Evolutionary conservation across 2,329 filamentous ascomycete genomes (phyloP).

Genomic region (Alternaria tenuissima): DNA sequence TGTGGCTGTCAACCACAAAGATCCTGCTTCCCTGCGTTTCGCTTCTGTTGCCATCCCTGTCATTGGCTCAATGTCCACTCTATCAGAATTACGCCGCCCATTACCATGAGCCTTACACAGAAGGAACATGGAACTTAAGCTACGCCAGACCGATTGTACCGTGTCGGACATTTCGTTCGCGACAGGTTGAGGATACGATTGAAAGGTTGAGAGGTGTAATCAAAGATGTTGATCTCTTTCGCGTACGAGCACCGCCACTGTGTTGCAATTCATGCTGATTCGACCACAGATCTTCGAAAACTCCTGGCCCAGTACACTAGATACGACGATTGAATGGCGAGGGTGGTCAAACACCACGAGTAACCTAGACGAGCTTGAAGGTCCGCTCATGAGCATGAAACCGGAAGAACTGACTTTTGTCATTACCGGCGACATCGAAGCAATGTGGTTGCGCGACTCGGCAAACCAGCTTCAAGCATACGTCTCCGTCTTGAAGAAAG

Average conservation of each 20-base stretch:
- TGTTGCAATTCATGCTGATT: neutral
- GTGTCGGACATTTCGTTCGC: conserved; percentile 57
- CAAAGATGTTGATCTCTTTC: conserved; percentile 67
- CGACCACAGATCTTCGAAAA: conserved; percentile 68
- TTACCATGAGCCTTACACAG: conserved; percentile 54
- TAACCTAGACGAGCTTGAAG: conserved; percentile 3
- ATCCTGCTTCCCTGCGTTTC: conserved; percentile 12
- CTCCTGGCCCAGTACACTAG: conserved; percentile 77
- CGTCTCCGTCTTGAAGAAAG: conserved; percentile 63
- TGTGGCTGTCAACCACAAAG: conserved; percentile 14
- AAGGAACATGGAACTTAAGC: conserved; percentile 54
- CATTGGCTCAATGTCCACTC: conserved; percentile 52
- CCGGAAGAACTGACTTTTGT: conserved; percentile 64
- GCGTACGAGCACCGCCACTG: conserved; percentile 35
- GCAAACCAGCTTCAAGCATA: conserved; percentile 78
- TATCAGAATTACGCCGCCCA: conserved; percentile 52
- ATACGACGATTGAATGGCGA: conserved; percentile 75
- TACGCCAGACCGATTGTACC: conserved; percentile 54
- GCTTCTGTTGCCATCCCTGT: conserved; percentile 22
- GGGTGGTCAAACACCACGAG: conserved; percentile 62
- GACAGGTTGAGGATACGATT: conserved; percentile 53
- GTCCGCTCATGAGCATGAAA: conserved; percentile 8
- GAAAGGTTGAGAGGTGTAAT: conserved; percentile 48
- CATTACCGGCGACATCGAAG: conserved; percentile 66
- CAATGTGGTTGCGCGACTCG: conserved; percentile 63